Conservation (phyloP, 208 protist genomes). For the Entamoeba histolytica region DNA sequence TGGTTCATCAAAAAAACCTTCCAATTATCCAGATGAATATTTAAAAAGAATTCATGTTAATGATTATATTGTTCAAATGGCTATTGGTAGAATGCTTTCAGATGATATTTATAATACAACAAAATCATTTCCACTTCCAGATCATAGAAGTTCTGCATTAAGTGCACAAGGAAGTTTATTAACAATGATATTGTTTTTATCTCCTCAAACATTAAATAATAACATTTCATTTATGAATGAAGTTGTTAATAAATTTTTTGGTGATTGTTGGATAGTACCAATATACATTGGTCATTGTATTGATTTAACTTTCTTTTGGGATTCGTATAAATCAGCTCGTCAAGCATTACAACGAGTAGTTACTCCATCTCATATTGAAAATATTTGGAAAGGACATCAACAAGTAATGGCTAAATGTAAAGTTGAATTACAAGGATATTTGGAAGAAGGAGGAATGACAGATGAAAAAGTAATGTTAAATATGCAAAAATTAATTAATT, state of each 20-base stretch:
- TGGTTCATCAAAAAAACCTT: neutral
- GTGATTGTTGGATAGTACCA: constrained; percentile 85
- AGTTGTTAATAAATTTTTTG: constrained; percentile 87
- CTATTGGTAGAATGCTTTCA: constrained; percentile 63
- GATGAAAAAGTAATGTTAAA: constrained; percentile 73
- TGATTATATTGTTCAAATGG: constrained; percentile 41
- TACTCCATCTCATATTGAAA: neutral
- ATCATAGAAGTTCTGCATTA: constrained; percentile 59
- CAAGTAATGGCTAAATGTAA: constrained; percentile 33
- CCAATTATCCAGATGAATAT: constrained; percentile 64
- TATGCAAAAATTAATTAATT: constrained; percentile 54
- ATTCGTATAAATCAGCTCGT: constrained; percentile 62
- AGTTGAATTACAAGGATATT: constrained; percentile 27
- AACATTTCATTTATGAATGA: constrained; percentile 73
- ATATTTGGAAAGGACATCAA: constrained; percentile 42
- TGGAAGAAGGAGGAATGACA: constrained; percentile 57
- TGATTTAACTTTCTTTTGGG: constrained; percentile 65
- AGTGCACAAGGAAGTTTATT: constrained; percentile 65
- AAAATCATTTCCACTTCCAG: constrained; percentile 48
- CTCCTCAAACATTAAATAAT: constrained; percentile 58
- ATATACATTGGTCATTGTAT: constrained; percentile 80
- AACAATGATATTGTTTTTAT: constrained; percentile 86
- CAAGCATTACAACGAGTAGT: constrained; percentile 41
- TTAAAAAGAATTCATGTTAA: constrained; percentile 47
- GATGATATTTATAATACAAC: constrained; percentile 81